A percentile compares a stretch with the other conserved stretches of the same genome.
Evolutionary conservation across 441 rosid genomes (phyloP).

Genomic region (Adansonia madagascariensis): DNA sequence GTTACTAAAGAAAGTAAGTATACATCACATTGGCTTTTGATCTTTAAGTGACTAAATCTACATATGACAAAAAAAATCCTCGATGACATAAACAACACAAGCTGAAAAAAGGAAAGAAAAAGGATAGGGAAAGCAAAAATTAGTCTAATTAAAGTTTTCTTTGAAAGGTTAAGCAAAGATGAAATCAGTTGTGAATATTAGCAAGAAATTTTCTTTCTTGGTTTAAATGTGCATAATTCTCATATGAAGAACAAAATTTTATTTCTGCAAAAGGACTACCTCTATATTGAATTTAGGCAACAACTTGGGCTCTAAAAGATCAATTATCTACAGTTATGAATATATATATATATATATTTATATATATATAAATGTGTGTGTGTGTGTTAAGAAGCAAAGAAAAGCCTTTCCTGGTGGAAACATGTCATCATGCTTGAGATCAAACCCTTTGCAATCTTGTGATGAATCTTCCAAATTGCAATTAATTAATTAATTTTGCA

Average conservation of each 20-base stretch:
- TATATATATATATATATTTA: no score
- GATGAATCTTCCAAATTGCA: no score
- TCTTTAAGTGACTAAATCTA: neutral
- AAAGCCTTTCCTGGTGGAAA: neutral
- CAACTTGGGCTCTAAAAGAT: no score
- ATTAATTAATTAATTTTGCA: neutral
- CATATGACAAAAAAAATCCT: no score
- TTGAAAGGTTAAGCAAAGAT: neutral
- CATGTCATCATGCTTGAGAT: no score
- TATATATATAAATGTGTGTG: no score
- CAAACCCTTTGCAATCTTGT: no score
- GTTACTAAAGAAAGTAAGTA: neutral
- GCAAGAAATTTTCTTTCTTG: neutral
- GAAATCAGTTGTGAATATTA: neutral
- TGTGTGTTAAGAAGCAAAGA: neutral
- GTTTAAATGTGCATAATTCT: neutral
- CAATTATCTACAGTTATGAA: no score
- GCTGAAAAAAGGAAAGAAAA: neutral
- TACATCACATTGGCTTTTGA: neutral
- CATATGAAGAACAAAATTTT: neutral
- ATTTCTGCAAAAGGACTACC: neutral
- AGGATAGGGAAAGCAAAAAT: neutral
- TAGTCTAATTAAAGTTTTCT: neutral
- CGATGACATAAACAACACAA: no score
- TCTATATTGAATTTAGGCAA: neutral